phyloP scores from a whole-genome alignment of 2,329 filamentous ascomycete genomes.

The Cercospora nicotianae region DNA sequence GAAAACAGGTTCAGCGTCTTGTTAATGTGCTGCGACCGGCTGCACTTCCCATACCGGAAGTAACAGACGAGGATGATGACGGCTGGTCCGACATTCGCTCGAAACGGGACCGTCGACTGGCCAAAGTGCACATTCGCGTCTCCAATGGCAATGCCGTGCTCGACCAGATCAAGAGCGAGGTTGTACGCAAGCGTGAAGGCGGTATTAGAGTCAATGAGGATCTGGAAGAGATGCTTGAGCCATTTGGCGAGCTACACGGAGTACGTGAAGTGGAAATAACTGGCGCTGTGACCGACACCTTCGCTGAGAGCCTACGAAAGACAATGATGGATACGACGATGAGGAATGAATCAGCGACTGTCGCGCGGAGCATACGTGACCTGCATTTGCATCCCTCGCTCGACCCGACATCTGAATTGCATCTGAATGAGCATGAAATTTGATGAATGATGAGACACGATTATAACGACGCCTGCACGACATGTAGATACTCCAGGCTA shows the following conservation, averaged over 20 bases:
- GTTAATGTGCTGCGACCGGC: slow-evolving; percentile 40
- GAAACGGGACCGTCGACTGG: slow-evolving; percentile 19
- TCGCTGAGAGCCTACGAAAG: slow-evolving; percentile 38
- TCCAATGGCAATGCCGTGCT: slow-evolving; percentile 37
- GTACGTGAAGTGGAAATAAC: slow-evolving; percentile 41
- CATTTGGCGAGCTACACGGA: slow-evolving; percentile 41
- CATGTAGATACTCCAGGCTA: background rate
- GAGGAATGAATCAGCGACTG: slow-evolving; percentile 1
- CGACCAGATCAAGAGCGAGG: slow-evolving; percentile 34
- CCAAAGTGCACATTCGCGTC: slow-evolving; percentile 32
- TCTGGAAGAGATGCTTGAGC: slow-evolving; percentile 46
- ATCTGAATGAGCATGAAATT: slow-evolving; percentile 13
- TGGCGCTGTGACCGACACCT: slow-evolving; percentile 44
- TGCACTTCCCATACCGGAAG: background rate
- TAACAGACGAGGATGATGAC: slow-evolving; percentile 19
- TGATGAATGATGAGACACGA: slow-evolving; percentile 2
- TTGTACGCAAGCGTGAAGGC: slow-evolving; percentile 33
- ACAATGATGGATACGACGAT: slow-evolving; percentile 36
- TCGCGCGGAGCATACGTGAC: slow-evolving; percentile 14
- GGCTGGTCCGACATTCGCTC: background rate
- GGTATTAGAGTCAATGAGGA: slow-evolving; percentile 36
- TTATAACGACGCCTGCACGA: background rate
- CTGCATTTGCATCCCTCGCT: slow-evolving; percentile 15
- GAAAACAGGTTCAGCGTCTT: slow-evolving; percentile 44
- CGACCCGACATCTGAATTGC: slow-evolving; percentile 7